Conservation (phyloP, 2,329 filamentous ascomycete species). For the Ascosphaera pollenicola region DNA sequence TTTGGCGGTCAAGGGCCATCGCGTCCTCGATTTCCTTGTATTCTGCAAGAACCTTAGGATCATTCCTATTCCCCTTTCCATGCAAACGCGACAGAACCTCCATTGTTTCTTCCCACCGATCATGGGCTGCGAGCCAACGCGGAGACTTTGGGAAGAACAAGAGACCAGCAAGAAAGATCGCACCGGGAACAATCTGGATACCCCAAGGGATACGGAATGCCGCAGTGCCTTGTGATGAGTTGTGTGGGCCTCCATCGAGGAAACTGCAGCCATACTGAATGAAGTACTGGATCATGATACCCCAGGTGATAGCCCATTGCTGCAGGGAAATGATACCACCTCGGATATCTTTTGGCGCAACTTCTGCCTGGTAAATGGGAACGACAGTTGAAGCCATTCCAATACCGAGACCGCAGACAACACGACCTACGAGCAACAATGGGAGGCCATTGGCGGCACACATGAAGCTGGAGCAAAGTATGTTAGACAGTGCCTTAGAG, state of each 20-base stretch:
- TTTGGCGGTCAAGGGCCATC: constrained; percentile 32
- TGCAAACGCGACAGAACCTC: constrained; percentile 34
- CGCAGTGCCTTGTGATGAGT: constrained; percentile 15
- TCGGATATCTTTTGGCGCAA: constrained; percentile 20
- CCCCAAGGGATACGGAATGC: constrained; percentile 45
- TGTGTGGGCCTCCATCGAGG: constrained; percentile 12
- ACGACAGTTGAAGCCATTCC: constrained; percentile 21
- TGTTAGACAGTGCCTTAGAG: constrained; percentile 13
- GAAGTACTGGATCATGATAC: constrained; percentile 27
- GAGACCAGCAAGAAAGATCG: constrained; percentile 20
- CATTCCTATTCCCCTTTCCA: constrained; percentile 40
- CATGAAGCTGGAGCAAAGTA: constrained; percentile 9
- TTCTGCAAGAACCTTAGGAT: constrained; percentile 44
- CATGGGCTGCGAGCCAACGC: constrained; percentile 40
- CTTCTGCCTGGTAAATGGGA: constrained; percentile 18
- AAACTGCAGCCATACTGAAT: constrained; percentile 25
- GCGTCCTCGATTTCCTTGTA: constrained; percentile 37
- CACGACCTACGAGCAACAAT: constrained; percentile 18
- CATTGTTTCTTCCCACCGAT: constrained; percentile 32
- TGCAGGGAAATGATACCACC: constrained; percentile 21
- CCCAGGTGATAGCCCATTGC: constrained; percentile 22
- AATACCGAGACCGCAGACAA: constrained; percentile 21
- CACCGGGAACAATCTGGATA: constrained; percentile 36
- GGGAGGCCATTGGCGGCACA: constrained; percentile 10
- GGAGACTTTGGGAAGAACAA: constrained; percentile 37